Evolutionary conservation across 371 early-diverging fungal genomes (phyloP).

Genomic region (Dichotomocladium elegans): DNA sequence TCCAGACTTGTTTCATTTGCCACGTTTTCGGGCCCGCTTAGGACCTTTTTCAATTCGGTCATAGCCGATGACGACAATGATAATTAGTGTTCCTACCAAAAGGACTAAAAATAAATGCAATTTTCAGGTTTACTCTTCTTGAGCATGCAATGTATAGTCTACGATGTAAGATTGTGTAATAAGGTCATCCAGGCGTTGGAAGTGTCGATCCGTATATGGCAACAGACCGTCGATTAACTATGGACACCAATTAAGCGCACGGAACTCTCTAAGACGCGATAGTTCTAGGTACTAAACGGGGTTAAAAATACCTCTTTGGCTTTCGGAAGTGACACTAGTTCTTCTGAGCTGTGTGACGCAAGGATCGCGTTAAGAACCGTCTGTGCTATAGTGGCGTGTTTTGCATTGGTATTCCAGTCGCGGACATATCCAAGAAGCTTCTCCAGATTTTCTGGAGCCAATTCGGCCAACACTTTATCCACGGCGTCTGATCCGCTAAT

Average conservation of each 20-base stretch:
- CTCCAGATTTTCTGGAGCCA: constrained; percentile 61
- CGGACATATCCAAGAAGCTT: constrained; percentile 80
- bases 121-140: constrained; percentile 21
- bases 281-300: neutral
- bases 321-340: constrained; percentile 67
- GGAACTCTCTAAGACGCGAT: neutral
- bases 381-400: constrained; percentile 78
- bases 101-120: constrained; percentile 3
- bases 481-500: constrained; percentile 63
- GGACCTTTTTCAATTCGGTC: no score
- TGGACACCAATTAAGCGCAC: no score
- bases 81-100: no score
- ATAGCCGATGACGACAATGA: no score
- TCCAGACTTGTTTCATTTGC: no score
- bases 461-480: constrained; percentile 59
- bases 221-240: constrained; percentile 72
- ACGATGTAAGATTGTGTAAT: constrained; percentile 85
- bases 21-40: no score
- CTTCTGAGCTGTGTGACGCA: constrained; percentile 55
- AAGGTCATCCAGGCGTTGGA: constrained; percentile 74
- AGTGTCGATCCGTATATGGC: constrained; percentile 93
- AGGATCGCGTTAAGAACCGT: constrained; percentile 77
- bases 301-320: constrained; percentile 63
- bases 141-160: constrained; percentile 80
- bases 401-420: constrained; percentile 94